These are phyloP conservation scores for Trypanosoma mega DNA, from an alignment of 208 protist species.

Conservation along the genomic window DNA sequence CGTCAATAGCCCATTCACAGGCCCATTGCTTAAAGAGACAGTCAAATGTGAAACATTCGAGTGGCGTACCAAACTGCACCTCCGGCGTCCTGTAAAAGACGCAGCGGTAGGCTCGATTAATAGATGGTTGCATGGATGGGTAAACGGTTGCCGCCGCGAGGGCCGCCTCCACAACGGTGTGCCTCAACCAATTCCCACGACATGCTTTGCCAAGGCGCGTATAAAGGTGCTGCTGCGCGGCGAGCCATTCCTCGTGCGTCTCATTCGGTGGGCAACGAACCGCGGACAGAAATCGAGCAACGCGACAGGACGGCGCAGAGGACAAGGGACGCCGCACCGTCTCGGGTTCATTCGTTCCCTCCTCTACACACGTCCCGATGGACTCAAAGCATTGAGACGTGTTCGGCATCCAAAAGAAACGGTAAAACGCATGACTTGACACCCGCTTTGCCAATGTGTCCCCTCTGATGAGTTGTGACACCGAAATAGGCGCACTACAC, in stretches of 20 bases:
- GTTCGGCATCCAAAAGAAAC: slow-evolving; percentile 82
- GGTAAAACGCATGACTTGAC: slow-evolving; percentile 50
- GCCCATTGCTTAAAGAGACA: slow-evolving; percentile 82
- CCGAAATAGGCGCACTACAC: slow-evolving; percentile 37
- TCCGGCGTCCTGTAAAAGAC: slow-evolving; percentile 38
- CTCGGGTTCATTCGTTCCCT: background rate
- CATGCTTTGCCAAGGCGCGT: slow-evolving; percentile 19
- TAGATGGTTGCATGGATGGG: slow-evolving; percentile 52
- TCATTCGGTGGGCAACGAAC: background rate
- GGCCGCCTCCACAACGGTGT: slow-evolving; percentile 52
- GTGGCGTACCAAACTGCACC: slow-evolving; percentile 50
- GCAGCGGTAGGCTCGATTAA: slow-evolving; percentile 52
- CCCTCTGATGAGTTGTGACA: slow-evolving; percentile 35
- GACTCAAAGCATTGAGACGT: slow-evolving; percentile 75
- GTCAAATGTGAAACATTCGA: slow-evolving; percentile 78
- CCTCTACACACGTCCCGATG: slow-evolving; percentile 34
- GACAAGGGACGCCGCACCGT: no score
- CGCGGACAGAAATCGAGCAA: background rate
- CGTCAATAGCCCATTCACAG: slow-evolving; percentile 77
- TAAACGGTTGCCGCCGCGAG: slow-evolving; percentile 40
- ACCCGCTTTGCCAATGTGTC: slow-evolving; percentile 35
- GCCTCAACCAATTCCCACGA: slow-evolving; percentile 51
- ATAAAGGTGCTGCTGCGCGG: slow-evolving; percentile 5
- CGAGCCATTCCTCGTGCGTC: slow-evolving; percentile 24
- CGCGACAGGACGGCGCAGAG: no score